phyloP scores from a whole-genome alignment of 805 yeast species.

The Starmerella powellii region DNA sequence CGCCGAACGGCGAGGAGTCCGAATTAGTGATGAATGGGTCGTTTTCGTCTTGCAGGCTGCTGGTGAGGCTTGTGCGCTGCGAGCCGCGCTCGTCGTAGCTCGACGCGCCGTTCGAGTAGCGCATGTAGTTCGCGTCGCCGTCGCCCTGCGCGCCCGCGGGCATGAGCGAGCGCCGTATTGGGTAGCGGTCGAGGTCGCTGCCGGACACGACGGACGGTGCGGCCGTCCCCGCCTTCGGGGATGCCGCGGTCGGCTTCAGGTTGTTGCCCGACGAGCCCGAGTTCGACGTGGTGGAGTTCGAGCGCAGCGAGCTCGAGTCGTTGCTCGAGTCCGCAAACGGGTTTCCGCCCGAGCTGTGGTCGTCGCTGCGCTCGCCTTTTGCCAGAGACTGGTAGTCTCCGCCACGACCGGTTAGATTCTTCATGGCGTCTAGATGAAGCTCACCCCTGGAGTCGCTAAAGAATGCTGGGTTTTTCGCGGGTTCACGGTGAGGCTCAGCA shows the following conservation, averaged over 20 bases:
- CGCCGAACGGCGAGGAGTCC: constrained; percentile 71
- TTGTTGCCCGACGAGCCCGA: constrained; percentile 10
- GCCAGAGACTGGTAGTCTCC: constrained; percentile 19
- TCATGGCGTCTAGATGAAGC: constrained; percentile 6
- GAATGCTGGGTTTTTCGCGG: background rate
- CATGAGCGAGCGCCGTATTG: constrained; percentile 23
- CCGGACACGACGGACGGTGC: constrained; percentile 20
- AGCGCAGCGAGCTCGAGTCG: constrained; percentile 15
- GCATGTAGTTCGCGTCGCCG: constrained; percentile 15
- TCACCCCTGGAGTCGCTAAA: background rate
- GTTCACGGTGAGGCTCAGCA: background rate
- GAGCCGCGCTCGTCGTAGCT: constrained; percentile 11
- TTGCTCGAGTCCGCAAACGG: constrained; percentile 25
- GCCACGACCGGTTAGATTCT: constrained; percentile 17
- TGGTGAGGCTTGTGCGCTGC: constrained; percentile 16
- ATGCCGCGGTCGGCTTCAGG: constrained; percentile 1
- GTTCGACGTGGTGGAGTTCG: constrained; percentile 11
- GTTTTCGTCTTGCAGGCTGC: constrained; percentile 19
- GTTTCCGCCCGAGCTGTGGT: constrained; percentile 16
- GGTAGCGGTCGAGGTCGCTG: constrained; percentile 30
- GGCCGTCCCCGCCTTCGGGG: background rate
- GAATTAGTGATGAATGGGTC: constrained; percentile 27
- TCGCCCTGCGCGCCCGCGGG: constrained; percentile 11
- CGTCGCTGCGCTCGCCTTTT: constrained; percentile 13
- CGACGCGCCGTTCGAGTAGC: constrained; percentile 14